A percentile compares a stretch with the other conserved stretches of the same genome.
Conservation (phyloP, 306 rosid species). For the Cucumis cinereus region DNA sequence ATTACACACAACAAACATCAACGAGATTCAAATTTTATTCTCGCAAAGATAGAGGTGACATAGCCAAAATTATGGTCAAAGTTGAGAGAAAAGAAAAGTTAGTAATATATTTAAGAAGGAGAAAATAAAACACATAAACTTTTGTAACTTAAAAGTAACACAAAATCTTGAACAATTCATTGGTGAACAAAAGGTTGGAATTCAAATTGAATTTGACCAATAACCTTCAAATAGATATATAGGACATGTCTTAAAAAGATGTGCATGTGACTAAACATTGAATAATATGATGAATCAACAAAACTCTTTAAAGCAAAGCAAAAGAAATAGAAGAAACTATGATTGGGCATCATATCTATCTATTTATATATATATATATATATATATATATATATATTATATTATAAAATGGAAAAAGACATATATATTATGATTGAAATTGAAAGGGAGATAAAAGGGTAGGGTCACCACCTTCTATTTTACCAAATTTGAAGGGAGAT, state of each 20-base stretch:
- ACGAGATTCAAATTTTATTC: no score
- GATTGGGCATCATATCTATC: background rate
- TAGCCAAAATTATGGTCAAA: no score
- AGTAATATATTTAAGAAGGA: no score
- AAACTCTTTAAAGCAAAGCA: conserved; percentile 2
- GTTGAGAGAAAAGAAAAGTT: no score
- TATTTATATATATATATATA: background rate
- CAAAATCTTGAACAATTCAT: background rate
- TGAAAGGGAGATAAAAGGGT: background rate
- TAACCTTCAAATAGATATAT: background rate
- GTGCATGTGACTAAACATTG: background rate
- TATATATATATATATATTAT: no score
- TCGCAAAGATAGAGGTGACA: no score
- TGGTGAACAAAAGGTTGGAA: background rate
- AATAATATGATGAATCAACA: background rate
- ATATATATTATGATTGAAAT: background rate
- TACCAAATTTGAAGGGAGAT: background rate
- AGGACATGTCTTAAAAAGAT: background rate
- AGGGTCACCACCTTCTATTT: background rate
- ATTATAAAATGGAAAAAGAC: background rate
- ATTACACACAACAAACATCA: no score
- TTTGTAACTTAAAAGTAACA: background rate
- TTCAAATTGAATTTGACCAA: background rate
- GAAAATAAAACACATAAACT: background rate
- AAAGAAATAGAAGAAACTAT: background rate